A percentile compares a stretch with the other conserved stretches of the same genome.
Conservation (phyloP, 768 basidiomycete species). For the Galerina sulciceps region DNA sequence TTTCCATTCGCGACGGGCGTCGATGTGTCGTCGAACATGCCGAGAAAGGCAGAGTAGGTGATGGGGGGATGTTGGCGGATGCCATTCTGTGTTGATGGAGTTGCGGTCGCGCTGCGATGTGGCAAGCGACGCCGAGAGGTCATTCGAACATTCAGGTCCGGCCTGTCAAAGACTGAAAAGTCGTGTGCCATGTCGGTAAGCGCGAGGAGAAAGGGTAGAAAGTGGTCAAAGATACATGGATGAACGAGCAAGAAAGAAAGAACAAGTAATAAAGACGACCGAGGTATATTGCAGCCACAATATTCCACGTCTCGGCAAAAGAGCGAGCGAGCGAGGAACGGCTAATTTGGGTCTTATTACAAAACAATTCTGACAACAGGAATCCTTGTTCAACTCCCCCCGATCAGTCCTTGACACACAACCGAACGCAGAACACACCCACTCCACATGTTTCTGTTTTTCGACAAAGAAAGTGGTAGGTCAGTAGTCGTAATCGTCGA, state of each 20-base stretch:
- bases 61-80: slow-evolving; percentile 13
- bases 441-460: no score
- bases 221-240: slow-evolving; percentile 4
- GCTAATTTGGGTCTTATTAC: slow-evolving; percentile 10
- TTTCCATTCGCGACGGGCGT: slow-evolving; percentile 15
- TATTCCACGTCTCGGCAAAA: slow-evolving; percentile 21
- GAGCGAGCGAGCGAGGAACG: slow-evolving; percentile 12
- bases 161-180: slow-evolving; percentile 24
- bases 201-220: slow-evolving; percentile 4
- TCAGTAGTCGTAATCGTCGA: no score
- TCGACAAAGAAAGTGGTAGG: no score
- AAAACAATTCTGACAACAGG: not conserved
- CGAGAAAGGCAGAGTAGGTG: slow-evolving; percentile 26
- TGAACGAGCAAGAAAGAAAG: not conserved
- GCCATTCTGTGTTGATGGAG: slow-evolving; percentile 18
- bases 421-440: no score
- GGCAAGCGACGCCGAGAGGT: slow-evolving; percentile 24
- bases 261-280: slow-evolving; percentile 9
- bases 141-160: slow-evolving; percentile 26
- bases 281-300: slow-evolving; percentile 9
- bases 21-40: slow-evolving; percentile 20
- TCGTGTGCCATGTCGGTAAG: slow-evolving; percentile 19
- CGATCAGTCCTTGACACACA: not conserved
- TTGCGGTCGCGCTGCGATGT: slow-evolving; percentile 20
- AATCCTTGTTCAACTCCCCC: not conserved